Percentiles rank a stretch among this genome's conserved stretches.
These are phyloP conservation scores for Leccinum solheimii DNA, from an alignment of 1,284 basidiomycete species.

Conservation along the genomic window DNA sequence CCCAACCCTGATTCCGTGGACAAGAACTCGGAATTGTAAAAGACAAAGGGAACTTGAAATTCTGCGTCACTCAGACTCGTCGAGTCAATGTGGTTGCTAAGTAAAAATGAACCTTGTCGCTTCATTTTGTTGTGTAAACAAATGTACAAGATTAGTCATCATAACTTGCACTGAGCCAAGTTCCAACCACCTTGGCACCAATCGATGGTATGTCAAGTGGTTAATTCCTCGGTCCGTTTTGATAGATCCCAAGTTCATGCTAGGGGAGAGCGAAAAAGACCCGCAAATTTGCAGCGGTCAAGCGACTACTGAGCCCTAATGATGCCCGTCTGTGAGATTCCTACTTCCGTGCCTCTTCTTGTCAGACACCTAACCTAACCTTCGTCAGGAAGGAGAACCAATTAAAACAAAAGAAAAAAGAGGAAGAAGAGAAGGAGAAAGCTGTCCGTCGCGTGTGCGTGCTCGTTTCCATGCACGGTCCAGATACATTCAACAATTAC, in stretches of 20 bases:
- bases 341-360: not conserved
- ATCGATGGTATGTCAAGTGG: conserved; percentile 17
- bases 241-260: not conserved
- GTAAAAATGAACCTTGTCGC: no score
- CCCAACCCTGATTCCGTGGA: not conserved
- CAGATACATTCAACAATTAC: not conserved
- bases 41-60: not conserved
- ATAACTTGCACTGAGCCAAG: not conserved
- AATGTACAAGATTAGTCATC: not conserved
- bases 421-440: conserved; percentile 72
- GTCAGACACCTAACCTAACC: not conserved
- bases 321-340: conserved; percentile 85
- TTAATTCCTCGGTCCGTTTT: not conserved
- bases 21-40: not conserved
- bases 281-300: conserved; percentile 92
- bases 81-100: not conserved
- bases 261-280: conserved; percentile 95
- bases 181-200: no score
- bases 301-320: conserved; percentile 93
- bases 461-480: conserved; percentile 11
- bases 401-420: conserved; percentile 74
- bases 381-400: conserved; percentile 74
- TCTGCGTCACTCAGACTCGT: not conserved
- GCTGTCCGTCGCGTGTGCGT: conserved; percentile 71
- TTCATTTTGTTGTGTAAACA: not conserved